These are phyloP conservation scores for Panicum hallii DNA, from an alignment of 202 grass and related monocot genomes.

Conservation along the genomic window DNA sequence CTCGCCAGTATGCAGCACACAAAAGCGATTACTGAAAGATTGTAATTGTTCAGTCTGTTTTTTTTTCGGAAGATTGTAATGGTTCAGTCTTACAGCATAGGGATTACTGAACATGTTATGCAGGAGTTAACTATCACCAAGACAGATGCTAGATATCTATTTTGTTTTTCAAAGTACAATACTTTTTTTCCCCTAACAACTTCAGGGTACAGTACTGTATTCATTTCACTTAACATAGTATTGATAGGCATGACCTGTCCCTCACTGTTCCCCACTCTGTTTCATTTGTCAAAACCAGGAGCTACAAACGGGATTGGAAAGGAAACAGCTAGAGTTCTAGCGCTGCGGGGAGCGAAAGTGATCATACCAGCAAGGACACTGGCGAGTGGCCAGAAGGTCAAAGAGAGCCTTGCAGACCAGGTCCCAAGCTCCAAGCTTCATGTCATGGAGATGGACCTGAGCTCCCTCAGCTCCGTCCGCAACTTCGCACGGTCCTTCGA, in stretches of 20 bases:
- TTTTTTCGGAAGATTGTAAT: not conserved
- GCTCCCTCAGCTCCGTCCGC: constrained; percentile 68
- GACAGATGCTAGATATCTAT: not conserved
- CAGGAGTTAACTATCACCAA: not conserved
- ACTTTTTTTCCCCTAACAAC: too few species aligned
- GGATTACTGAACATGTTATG: not conserved
- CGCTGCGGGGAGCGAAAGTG: constrained; percentile 76
- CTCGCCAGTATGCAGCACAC: too few species aligned
- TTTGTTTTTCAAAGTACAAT: not conserved
- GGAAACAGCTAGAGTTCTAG: constrained; percentile 83
- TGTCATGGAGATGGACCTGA: constrained; percentile 90
- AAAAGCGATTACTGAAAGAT: too few species aligned
- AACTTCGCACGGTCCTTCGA: constrained; percentile 61
- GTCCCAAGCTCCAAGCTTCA: constrained; percentile 58
- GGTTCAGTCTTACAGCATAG: not conserved
- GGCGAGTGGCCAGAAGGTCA: constrained; percentile 74
- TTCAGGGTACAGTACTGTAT: not conserved
- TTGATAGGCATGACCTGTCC: not conserved
- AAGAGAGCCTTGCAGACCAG: constrained; percentile 69
- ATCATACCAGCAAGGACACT: constrained; percentile 79
- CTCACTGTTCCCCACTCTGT: not conserved
- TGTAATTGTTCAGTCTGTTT: not conserved
- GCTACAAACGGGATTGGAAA: constrained; percentile 90
- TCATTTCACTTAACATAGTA: not conserved
- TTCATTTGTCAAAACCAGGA: constrained; percentile 46